Percentiles rank a stretch among this genome's conserved stretches.
phyloP scores from a whole-genome alignment of 495 filamentous ascomycete species.

The Penicillium flavigenum region DNA sequence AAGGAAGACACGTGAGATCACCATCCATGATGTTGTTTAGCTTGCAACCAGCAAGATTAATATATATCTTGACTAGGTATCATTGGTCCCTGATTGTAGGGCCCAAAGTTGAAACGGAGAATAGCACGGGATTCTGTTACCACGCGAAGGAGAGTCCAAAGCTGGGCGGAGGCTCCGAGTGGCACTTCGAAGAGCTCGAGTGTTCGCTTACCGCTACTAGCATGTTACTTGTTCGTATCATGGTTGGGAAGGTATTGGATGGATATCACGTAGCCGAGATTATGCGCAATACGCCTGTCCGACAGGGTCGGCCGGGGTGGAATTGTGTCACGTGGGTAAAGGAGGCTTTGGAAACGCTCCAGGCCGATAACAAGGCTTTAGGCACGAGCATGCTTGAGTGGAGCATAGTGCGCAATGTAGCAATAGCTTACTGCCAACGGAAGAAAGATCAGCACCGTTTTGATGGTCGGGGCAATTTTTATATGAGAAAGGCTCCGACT shows the following conservation, averaged over 20 bases:
- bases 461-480: constrained; percentile 29
- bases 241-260: constrained; percentile 46
- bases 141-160: constrained; percentile 29
- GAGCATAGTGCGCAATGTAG: constrained; percentile 28
- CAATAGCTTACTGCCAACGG: constrained; percentile 36
- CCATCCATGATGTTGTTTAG: not conserved
- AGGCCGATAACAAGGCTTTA: constrained; percentile 32
- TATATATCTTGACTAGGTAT: constrained; percentile 20
- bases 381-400: constrained; percentile 39
- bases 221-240: constrained; percentile 44
- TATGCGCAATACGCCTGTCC: constrained; percentile 34
- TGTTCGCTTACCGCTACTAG: constrained; percentile 25
- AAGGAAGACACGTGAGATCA: constrained; percentile 28
- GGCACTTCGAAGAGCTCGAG: constrained; percentile 35
- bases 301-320: constrained; percentile 33
- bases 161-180: constrained; percentile 19
- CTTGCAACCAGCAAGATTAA: not conserved
- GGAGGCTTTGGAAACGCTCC: constrained; percentile 36
- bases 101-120: constrained; percentile 32
- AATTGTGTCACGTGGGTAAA: constrained; percentile 46
- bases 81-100: constrained; percentile 42
- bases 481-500: constrained; percentile 32
- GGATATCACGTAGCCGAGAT: constrained; percentile 27
- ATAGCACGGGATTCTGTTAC: constrained; percentile 27
- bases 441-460: constrained; percentile 40